Percentiles rank a stretch among this genome's conserved stretches.
These are phyloP conservation scores for Fusarium sterilihyphosum DNA, from an alignment of 2,329 filamentous ascomycete species.

Conservation along the genomic window DNA sequence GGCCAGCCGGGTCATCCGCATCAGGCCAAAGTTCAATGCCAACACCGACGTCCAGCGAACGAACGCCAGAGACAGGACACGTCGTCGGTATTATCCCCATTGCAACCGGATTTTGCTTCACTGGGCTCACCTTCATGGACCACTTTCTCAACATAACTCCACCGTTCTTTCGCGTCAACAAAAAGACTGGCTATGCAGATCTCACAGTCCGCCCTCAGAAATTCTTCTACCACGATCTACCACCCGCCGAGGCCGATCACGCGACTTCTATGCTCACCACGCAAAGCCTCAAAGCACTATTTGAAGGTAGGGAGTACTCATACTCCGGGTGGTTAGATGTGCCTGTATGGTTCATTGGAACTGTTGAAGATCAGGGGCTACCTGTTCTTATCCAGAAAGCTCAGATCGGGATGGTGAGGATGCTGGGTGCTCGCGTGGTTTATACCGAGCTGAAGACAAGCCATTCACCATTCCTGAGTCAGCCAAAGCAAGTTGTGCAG, in stretches of 20 bases:
- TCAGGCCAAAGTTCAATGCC: neutral
- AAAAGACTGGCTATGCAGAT: neutral
- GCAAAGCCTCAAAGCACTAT: neutral
- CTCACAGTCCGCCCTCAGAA: neutral
- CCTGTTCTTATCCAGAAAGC: neutral
- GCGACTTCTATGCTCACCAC: neutral
- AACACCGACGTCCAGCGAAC: rapidly evolving
- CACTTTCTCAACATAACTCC: neutral
- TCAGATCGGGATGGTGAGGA: neutral
- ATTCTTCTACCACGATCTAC: neutral
- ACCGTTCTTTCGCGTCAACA: neutral
- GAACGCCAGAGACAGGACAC: neutral
- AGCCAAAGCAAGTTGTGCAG: neutral
- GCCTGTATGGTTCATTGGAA: neutral
- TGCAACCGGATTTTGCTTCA: neutral
- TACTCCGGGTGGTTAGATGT: neutral
- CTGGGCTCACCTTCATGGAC: neutral
- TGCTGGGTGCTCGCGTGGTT: neutral
- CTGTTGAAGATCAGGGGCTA: neutral
- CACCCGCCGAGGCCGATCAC: neutral
- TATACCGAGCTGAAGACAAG: neutral
- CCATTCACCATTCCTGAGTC: neutral
- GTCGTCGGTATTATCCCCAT: neutral
- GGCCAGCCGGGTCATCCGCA: rapidly evolving
- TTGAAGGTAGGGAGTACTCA: neutral